These are phyloP conservation scores for Triticum monococcum DNA, from an alignment of 176 grass and related monocot species.

Conservation along the genomic window DNA sequence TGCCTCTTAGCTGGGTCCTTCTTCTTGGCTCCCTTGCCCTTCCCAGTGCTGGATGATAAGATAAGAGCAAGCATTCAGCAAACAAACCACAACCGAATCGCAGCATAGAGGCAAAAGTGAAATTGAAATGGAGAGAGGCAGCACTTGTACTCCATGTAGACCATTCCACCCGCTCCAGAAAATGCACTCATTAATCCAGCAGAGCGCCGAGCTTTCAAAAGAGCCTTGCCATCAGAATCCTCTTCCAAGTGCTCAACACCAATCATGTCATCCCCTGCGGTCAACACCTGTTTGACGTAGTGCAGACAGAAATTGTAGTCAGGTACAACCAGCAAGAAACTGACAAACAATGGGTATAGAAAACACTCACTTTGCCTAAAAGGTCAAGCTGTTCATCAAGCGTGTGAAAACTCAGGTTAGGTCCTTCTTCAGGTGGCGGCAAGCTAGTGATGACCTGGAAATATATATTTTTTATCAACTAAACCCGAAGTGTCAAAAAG, in stretches of 20 bases:
- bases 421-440: conserved; percentile 70
- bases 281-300: conserved; percentile 52
- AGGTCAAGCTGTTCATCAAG: conserved; percentile 90
- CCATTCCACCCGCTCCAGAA: conserved; percentile 75
- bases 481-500: neutral
- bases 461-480: conserved; percentile 26
- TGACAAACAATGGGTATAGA: neutral
- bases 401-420: conserved; percentile 63
- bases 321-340: neutral
- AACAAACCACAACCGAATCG: neutral
- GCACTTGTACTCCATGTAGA: conserved; percentile 95
- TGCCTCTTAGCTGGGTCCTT: conserved; percentile 91
- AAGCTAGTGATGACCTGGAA: conserved; percentile 86
- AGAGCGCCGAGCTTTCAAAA: conserved; percentile 60
- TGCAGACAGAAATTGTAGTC: neutral
- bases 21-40: conserved; percentile 63
- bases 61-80: neutral
- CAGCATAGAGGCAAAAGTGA: neutral
- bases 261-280: conserved; percentile 87
- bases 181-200: conserved; percentile 75
- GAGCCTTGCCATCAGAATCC: conserved; percentile 88
- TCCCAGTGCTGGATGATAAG: conserved; percentile 67
- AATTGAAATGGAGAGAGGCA: neutral
- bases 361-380: conserved; percentile 58
- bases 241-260: conserved; percentile 91